Conservation (phyloP, 805 yeast species). For the Starmera amethionina region DNA sequence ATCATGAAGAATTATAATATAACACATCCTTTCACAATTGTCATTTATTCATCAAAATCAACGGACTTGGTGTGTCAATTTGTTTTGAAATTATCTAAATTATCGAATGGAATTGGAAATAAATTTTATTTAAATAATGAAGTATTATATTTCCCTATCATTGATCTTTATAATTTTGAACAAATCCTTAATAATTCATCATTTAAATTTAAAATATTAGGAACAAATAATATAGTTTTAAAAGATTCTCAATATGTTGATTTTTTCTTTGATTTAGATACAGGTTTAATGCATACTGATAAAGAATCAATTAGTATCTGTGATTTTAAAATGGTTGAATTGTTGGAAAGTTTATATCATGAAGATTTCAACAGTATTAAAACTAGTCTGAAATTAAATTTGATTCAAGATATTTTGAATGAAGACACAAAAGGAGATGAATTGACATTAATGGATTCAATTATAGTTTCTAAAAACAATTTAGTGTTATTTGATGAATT, state of each 20-base stretch:
- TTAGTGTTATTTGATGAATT: slow-evolving; percentile 22
- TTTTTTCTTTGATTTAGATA: slow-evolving; percentile 49
- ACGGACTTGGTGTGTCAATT: slow-evolving; percentile 32
- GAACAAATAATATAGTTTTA: slow-evolving; percentile 60
- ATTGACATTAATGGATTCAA: slow-evolving; percentile 20
- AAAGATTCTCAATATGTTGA: slow-evolving; percentile 51
- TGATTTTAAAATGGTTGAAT: slow-evolving; percentile 9
- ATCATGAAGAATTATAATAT: no score
- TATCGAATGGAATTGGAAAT: slow-evolving; percentile 29
- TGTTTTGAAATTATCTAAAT: slow-evolving; percentile 30
- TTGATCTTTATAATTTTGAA: slow-evolving; percentile 52
- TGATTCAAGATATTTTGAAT: slow-evolving; percentile 18
- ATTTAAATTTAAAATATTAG: slow-evolving; percentile 36
- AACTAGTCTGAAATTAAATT: slow-evolving; percentile 20
- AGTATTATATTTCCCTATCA: slow-evolving; percentile 41
- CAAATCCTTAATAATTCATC: slow-evolving; percentile 19
- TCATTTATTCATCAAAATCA: slow-evolving; percentile 29
- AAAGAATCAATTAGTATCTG: slow-evolving; percentile 4
- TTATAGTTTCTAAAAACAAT: slow-evolving; percentile 21
- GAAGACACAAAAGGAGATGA: slow-evolving; percentile 9
- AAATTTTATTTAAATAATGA: slow-evolving; percentile 32
- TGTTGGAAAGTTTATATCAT: slow-evolving; percentile 17
- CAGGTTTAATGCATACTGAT: slow-evolving; percentile 22
- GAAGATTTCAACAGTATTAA: slow-evolving; percentile 17
- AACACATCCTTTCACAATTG: slow-evolving; percentile 21